Percentiles rank a stretch among this genome's conserved stretches.
These are phyloP conservation scores for Lasiodiplodia citricola DNA, from an alignment of 2,329 filamentous ascomycete genomes.

Conservation along the genomic window DNA sequence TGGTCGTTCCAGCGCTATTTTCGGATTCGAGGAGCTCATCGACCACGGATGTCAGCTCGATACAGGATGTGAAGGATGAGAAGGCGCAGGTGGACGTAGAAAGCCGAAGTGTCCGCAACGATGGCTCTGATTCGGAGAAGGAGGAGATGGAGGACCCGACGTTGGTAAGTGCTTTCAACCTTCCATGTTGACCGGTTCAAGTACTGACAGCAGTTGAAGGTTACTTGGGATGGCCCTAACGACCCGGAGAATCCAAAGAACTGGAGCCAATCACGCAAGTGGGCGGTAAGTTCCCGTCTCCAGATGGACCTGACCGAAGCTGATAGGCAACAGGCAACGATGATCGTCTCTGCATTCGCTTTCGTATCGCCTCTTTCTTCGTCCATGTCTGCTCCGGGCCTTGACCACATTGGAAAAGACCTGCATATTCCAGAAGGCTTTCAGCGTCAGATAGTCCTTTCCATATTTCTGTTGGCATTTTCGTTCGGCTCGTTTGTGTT, in stretches of 20 bases:
- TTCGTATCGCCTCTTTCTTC: constrained; percentile 48
- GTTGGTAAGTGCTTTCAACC: not conserved
- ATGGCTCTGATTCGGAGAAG: not conserved
- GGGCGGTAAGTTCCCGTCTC: not conserved
- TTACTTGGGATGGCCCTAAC: constrained; percentile 16
- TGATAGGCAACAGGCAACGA: constrained; percentile 37
- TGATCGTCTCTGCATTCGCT: constrained; percentile 50
- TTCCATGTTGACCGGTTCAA: not conserved
- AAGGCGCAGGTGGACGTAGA: not conserved
- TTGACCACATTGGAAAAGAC: constrained; percentile 39
- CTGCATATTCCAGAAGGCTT: constrained; percentile 41
- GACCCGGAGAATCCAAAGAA: constrained; percentile 22
- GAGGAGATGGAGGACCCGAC: not conserved
- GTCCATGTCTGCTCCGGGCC: constrained; percentile 47
- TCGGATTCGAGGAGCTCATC: not conserved
- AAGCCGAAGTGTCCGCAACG: not conserved
- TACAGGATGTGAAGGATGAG: not conserved
- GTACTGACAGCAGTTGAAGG: not conserved
- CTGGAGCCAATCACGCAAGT: constrained; percentile 13
- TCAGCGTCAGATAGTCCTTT: constrained; percentile 38
- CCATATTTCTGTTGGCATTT: constrained; percentile 48
- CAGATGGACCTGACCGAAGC: not conserved
- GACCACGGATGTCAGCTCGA: not conserved
- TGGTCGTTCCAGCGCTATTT: not conserved
- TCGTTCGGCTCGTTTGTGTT: constrained; percentile 47